Conservation (phyloP, 108 stramenopile species). For the Schizochytrium sp. region DNA sequence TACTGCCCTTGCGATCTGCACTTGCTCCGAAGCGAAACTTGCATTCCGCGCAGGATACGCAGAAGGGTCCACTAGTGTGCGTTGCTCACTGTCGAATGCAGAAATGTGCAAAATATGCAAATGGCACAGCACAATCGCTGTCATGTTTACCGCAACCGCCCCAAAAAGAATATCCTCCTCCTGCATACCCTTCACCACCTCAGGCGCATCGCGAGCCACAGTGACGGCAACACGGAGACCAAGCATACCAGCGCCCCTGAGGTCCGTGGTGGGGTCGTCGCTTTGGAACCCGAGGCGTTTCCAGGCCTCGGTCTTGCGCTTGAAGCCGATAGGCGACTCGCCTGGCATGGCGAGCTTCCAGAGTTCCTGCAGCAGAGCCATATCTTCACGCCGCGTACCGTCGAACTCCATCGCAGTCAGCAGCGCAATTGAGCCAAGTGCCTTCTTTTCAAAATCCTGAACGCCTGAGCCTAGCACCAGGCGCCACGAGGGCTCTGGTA, state of each 20-base stretch:
- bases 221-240: constrained; percentile 19
- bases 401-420: neutral
- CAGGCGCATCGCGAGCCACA: constrained; percentile 25
- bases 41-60: neutral
- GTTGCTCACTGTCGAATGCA: neutral
- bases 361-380: constrained; percentile 16
- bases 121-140: neutral
- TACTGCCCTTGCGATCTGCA: neutral
- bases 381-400: constrained; percentile 33
- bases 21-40: neutral
- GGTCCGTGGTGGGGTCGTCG: constrained; percentile 53
- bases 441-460: neutral
- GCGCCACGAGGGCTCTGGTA: constrained; percentile 9
- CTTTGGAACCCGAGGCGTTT: neutral
- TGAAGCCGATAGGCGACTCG: neutral
- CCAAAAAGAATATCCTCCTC: neutral
- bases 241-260: constrained; percentile 38
- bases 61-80: constrained; percentile 22
- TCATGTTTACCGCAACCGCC: constrained; percentile 21
- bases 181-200: constrained; percentile 32
- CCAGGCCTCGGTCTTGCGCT: constrained; percentile 49
- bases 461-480: neutral
- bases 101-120: neutral
- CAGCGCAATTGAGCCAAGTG: neutral
- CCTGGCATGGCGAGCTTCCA: constrained; percentile 1